Evolutionary conservation across 176 grass and related monocot species (phyloP), one percentile per base, ranked within the genome.

Genomic region (Pharus latifolius): DNA sequence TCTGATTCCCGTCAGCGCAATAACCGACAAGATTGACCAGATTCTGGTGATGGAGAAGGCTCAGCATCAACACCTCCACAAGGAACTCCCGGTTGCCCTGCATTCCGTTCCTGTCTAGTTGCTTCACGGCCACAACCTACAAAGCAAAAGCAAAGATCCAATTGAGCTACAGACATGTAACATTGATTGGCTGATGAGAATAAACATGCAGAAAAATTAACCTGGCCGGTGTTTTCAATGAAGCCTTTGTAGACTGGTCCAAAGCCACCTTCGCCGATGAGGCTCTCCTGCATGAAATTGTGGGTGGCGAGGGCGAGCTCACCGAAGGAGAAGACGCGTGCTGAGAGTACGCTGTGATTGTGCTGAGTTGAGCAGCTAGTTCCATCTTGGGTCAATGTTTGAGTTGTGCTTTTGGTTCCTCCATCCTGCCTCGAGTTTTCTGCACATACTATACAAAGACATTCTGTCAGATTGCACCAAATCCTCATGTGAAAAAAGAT

Each of bases 61-160:
- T 80, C 3, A 85, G 83, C 83, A 80, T 61, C 6, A 80, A 29
- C 61, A 85, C 83, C 64, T 85, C 76, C 46, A 85, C 76, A 1
- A 75, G 29, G 77, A 85, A 85, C 70, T 85, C 83, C 19, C 58
- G 25, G 76, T 85, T 74, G 26, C 83, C 83, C 56, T 80, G 83
- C 28, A 24, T 1, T 0, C 76, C 76, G 19, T 46, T 75, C 7
- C 83, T 70, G 70, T 75, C 70, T 2, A 80, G 70, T 72, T 75
- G 70, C 57, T 80, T 80, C 28, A 85, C 77, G 20, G 83, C 83
- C 28, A 80, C 83, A 14, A 26, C n/a, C 67, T 14, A 4, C 12
- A 29, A 60, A 5, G 34, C 16, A 32, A 16, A n/a, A 60, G 57
- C 30, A 37, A 54, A 18, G 9, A n/a, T n/a, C n/a, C n/a, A n/a